Evolutionary conservation across 768 basidiomycete genomes (phyloP), one percentile per base, ranked within the genome.

Genomic region (Omphalotus guepiniiformis): DNA sequence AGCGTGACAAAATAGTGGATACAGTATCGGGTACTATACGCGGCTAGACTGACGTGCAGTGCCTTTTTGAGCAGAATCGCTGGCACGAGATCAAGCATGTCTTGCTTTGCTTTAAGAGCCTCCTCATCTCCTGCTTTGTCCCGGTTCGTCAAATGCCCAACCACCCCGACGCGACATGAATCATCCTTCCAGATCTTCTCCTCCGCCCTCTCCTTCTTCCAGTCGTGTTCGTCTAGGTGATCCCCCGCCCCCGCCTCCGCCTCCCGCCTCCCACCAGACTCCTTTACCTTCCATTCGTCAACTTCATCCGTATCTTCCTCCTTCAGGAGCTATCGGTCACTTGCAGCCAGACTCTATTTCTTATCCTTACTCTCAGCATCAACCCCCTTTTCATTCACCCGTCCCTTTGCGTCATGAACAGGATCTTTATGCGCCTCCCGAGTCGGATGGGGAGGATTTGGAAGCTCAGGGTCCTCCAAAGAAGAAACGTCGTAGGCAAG

Each of bases 401-500:
- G 53, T 7, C 55, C 58, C 43, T 59, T 58, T 28, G 54, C 40
- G 16, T 44, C 61, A 6, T 52, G 67, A 64, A 49, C 51, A 56
- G 25, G 62, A 64, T 27, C 48, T 56, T 34, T 63, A 69, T 36
- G 68, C 70, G 19, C 65, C 56, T 9, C 65, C 65, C 22, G 82
- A 83, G 16, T 81, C 82, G 26, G 83, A 85, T 11, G 84, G 86
- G 35, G 78, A 74, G 19, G 69, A 73, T 35, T 64, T 71, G 8
- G 75, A 74, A 37, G 61, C 63, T 11, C 76, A 73, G 41, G 74
- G 74, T 34, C 86, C 81, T 13, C 81, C 81, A 13, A 90, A 89
- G 74, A 89, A 89, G 78, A 91, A 88, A 65, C 72, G 88, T 43
- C 74, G 88, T 43, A 70, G 88, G 37, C 88, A 91, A 61, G 88